Evolutionary conservation across 1,284 basidiomycete genomes (phyloP), one percentile per base, ranked within the genome.

Genomic region (Jaminaea rosea): DNA sequence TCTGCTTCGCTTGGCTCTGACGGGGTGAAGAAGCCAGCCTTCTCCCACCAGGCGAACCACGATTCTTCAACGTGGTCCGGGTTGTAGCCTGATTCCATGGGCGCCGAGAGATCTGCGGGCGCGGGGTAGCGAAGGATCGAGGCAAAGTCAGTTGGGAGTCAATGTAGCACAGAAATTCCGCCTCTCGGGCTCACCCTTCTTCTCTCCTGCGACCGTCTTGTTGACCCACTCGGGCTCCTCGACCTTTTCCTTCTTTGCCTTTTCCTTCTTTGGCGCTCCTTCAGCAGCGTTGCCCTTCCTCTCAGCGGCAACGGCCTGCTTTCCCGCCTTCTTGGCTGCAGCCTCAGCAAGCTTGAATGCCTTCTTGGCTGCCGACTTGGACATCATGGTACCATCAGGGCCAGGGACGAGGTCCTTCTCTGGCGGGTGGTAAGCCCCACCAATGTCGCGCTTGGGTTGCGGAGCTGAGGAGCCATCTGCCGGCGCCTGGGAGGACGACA

Each of bases 1-100:
- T 71, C 55, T n/a, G 62, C 63, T 29, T 73, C 67, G 45, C 65
- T 64, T 26, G 61, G 65, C 53, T 69, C 66, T 44, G 57, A 53
- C 1, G 94, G 94, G 62, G 84, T 80, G 80, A 97, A 98, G 80
- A 85, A 94, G 10, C 88, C 88, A 73, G 87, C 80, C 26, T 84
- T 81, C 51, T 84, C 80, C 94, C 94, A 98, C 94, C 94, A 98
- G 67, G 93, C 89, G 73, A 96, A 98, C 90, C 94, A 97, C 9
- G 90, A 86, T 5, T 91, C 81, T 75, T 98, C 94, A 59, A 98
- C 86, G 48, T 89, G 88, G 61, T 87, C 84, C 10, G 93, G 94
- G 75, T 98, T 93, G 78, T 97, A 99, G 4, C 87, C 87, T 27
- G 81, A 80, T 10, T 86, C 81, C 85, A 96, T 92, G 5, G 89